phyloP scores from a whole-genome alignment of 1,284 basidiomycete genomes.

The Meira nashicola region DNA sequence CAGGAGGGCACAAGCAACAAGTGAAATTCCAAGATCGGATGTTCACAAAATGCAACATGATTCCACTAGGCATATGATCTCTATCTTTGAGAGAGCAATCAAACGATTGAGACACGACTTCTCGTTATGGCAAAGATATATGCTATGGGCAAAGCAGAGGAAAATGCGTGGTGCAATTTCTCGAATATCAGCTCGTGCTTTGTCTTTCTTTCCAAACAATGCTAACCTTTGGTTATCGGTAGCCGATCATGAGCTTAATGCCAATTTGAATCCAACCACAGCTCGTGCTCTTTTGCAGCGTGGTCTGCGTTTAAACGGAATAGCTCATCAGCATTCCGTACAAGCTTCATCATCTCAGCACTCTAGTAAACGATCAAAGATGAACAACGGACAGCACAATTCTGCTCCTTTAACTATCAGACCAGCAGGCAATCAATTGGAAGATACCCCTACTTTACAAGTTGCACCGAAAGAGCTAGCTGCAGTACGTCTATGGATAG shows the following conservation, averaged over 20 bases:
- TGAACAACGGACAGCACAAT: neutral
- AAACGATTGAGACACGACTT: slow-evolving; percentile 83
- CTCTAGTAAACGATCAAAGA: neutral
- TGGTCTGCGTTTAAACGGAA: slow-evolving; percentile 62
- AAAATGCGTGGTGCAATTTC: slow-evolving; percentile 75
- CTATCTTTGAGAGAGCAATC: slow-evolving; percentile 84
- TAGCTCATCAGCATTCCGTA: slow-evolving; percentile 13
- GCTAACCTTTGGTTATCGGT: slow-evolving; percentile 78
- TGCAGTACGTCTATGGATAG: slow-evolving; percentile 43
- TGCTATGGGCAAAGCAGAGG: slow-evolving; percentile 73
- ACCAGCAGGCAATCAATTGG: neutral
- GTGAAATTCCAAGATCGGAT: neutral
- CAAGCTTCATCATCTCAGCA: neutral
- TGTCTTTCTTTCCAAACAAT: slow-evolving; percentile 77
- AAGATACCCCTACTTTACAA: slow-evolving; percentile 3
- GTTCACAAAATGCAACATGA: slow-evolving; percentile 19
- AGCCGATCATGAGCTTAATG: slow-evolving; percentile 76
- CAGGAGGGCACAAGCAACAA: neutral
- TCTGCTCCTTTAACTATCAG: neutral
- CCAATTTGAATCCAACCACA: slow-evolving; percentile 67
- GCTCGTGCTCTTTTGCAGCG: slow-evolving; percentile 80
- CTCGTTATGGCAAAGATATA: slow-evolving; percentile 80
- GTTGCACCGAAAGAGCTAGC: slow-evolving; percentile 24
- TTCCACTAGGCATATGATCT: slow-evolving; percentile 67
- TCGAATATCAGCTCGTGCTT: slow-evolving; percentile 60